Evolutionary conservation across 2,329 filamentous ascomycete species (phyloP), one percentile per base, ranked within the genome.

Genomic region (Fusarium mundagurra): DNA sequence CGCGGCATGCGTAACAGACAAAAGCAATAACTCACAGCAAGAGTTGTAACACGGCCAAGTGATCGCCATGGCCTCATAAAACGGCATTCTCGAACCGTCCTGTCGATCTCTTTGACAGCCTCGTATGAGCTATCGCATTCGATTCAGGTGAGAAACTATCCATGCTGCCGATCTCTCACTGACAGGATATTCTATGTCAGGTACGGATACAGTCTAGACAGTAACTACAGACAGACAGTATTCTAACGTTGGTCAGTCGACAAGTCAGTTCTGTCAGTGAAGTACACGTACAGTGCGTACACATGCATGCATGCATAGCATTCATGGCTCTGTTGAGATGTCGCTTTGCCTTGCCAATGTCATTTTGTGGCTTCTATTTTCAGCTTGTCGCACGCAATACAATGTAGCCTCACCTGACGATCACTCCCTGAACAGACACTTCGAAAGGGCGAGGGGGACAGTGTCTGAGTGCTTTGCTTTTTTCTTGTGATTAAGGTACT

Each of bases 91-190:
- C 20, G 41, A 62, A 55, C 59, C 33, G 44, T 24, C 50, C 43
- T 65, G 61, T 34, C 41, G 59, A 74, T 71, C 62, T 6, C 20
- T 36, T 41, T 51, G 34, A 39, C 59, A 69, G 71, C 67, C 67
- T 65, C 34, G 45, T 48, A 22, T 72, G 58, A 63, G 58, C 38
- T 68, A 34, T 68, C 58, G 27, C 18, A 38, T 47, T 10, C 8
- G 16, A 29, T 38, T 34, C 54, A 47, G 43, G 34, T 39, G 27
- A 65, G 31, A 20, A 39, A 34, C 9, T 39, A 72, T 61, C 71
- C 72, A 69, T 74, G 71, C 43, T 33, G 62, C 44, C 63, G 71
- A 74, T 74, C 59, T 58, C 22, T 61, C 31, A 41, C n/a, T 20
- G 36, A 44, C 50, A 18, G 22, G 36, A 45, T 38, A 33, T 18